Conservation (phyloP, 2,329 filamentous ascomycete species). For the Trichophyton simii region DNA sequence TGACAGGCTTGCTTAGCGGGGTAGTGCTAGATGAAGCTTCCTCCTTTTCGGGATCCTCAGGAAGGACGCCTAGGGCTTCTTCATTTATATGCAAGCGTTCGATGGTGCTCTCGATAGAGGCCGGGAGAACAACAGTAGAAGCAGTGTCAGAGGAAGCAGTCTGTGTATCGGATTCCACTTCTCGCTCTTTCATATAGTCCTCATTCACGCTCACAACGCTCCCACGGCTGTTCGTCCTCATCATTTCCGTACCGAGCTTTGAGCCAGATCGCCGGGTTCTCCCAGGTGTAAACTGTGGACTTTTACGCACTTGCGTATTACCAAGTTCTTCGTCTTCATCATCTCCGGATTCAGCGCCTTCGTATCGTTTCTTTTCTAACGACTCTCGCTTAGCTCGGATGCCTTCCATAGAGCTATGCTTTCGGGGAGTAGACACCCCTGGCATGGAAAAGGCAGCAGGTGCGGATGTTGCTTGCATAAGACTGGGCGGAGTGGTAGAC, state of each 20-base stretch:
- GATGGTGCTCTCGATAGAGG: slow-evolving; percentile 21
- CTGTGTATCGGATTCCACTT: slow-evolving; percentile 15
- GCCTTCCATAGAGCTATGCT: slow-evolving; percentile 59
- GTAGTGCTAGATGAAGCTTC: slow-evolving; percentile 6
- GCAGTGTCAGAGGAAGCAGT: slow-evolving; percentile 14
- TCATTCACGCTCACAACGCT: slow-evolving; percentile 48
- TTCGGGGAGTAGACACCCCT: slow-evolving; percentile 40
- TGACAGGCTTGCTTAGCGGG: neutral
- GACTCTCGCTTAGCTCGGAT: slow-evolving; percentile 62
- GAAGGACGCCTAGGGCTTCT: slow-evolving; percentile 20
- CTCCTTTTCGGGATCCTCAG: slow-evolving; percentile 19
- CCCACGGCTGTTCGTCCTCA: slow-evolving; percentile 89
- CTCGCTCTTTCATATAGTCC: slow-evolving; percentile 20
- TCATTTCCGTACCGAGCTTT: slow-evolving; percentile 92
- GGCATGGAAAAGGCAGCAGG: slow-evolving; percentile 48
- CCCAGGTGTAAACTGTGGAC: slow-evolving; percentile 38
- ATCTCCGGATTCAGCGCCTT: slow-evolving; percentile 77
- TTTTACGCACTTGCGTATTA: slow-evolving; percentile 37
- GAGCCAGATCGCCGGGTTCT: slow-evolving; percentile 52
- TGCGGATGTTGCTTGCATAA: slow-evolving; percentile 52
- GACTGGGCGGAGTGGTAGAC: slow-evolving; percentile 39
- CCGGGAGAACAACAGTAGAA: neutral
- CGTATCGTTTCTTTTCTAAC: slow-evolving; percentile 57
- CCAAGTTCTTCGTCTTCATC: slow-evolving; percentile 90
- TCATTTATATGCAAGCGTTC: slow-evolving; percentile 25